These are phyloP conservation scores for Phytophthora citrophthora DNA, from an alignment of 352 stramenopile genomes.

Conservation along the genomic window DNA sequence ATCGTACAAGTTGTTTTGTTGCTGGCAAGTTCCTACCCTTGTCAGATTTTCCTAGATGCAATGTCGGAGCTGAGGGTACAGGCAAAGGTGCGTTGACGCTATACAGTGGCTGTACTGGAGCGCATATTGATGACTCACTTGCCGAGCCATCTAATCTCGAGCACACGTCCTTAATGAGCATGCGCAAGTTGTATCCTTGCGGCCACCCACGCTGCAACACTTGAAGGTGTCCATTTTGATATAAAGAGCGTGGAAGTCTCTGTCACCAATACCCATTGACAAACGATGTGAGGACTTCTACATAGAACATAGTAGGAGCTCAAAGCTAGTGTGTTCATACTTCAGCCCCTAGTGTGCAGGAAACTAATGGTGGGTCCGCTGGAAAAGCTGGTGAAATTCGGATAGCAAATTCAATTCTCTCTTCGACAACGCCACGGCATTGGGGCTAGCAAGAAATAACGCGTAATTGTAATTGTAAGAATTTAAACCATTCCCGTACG, in stretches of 20 bases:
- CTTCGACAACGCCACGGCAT: conserved; percentile 33
- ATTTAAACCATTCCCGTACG: background rate
- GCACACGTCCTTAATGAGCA: conserved; percentile 63
- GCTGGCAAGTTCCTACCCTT: conserved; percentile 11
- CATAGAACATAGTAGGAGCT: background rate
- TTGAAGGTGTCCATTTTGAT: conserved; percentile 46
- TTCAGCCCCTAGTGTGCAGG: conserved; percentile 54
- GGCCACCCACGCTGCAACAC: conserved; percentile 61
- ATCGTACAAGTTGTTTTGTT: background rate
- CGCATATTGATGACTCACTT: background rate
- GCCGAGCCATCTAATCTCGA: conserved; percentile 27
- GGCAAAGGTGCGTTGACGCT: conserved; percentile 16
- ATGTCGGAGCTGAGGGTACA: conserved; percentile 47
- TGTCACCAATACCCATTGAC: conserved; percentile 21
- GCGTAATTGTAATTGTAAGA: background rate
- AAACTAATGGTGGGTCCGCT: conserved; percentile 46
- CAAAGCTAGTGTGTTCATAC: conserved; percentile 23
- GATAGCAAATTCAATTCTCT: conserved; percentile 51
- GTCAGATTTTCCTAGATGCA: conserved; percentile 19
- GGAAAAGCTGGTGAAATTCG: conserved; percentile 51
- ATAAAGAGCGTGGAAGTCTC: conserved; percentile 46
- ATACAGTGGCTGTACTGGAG: conserved; percentile 26
- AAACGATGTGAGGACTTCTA: conserved; percentile 1
- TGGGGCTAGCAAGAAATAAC: conserved; percentile 35
- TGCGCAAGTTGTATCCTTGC: conserved; percentile 49